A percentile compares a stretch with the other conserved stretches of the same genome.
These are phyloP conservation scores for Rhizopogon vulgaris DNA, from an alignment of 768 basidiomycete species.

Conservation along the genomic window DNA sequence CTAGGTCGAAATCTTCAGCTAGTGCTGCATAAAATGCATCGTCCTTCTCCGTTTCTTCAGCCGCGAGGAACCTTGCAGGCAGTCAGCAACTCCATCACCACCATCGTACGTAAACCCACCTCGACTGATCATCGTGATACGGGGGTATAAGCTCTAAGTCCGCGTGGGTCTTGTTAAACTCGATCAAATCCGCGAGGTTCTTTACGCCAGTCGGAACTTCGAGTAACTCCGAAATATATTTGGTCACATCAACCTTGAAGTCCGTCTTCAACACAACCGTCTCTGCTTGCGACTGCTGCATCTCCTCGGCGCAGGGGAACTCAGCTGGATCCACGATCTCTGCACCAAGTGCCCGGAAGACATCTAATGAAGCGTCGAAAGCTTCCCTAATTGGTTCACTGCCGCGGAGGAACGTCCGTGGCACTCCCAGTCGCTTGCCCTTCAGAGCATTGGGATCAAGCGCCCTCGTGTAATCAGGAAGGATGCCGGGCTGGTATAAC, in stretches of 20 bases:
- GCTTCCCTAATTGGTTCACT: constrained; percentile 22
- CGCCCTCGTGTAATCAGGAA: constrained; percentile 54
- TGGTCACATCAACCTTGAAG: constrained; percentile 55
- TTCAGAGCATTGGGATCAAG: constrained; percentile 38
- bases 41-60: constrained; percentile 26
- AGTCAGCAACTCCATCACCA: neutral
- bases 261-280: constrained; percentile 46
- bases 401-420: constrained; percentile 27
- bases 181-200: constrained; percentile 50
- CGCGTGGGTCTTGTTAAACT: constrained; percentile 48
- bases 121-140: constrained; percentile 29
- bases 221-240: constrained; percentile 40
- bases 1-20: constrained; percentile 41
- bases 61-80: constrained; percentile 14
- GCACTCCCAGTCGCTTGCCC: constrained; percentile 41
- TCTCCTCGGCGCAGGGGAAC: constrained; percentile 47
- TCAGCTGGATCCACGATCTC: constrained; percentile 57
- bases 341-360: constrained; percentile 35
- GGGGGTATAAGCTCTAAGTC: constrained; percentile 38
- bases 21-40: constrained; percentile 40
- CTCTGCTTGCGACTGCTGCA: constrained; percentile 43
- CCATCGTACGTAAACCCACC: constrained; percentile 15
- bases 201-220: constrained; percentile 52
- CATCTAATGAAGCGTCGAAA: constrained; percentile 34
- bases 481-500: constrained; percentile 34